Conservation (phyloP, 108 stramenopile species). For the Cylindrotheca fusiformis region DNA sequence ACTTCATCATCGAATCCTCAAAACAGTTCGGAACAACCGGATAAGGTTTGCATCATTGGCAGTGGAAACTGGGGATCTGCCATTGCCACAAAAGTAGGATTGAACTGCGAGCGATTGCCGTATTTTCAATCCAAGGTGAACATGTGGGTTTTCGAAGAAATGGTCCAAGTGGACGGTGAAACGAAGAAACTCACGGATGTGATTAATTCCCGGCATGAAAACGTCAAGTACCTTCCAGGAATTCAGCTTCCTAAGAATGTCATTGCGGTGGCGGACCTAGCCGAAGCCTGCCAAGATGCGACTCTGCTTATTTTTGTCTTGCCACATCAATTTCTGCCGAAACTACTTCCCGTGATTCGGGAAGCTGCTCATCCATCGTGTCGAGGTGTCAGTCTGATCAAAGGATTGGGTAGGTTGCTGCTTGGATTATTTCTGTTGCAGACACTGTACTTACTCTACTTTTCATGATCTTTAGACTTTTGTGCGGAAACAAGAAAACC, state of each 20-base stretch:
- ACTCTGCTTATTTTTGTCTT: slow-evolving; percentile 93
- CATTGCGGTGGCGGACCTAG: slow-evolving; percentile 80
- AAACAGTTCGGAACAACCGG: slow-evolving; percentile 36
- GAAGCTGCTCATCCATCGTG: slow-evolving; percentile 61
- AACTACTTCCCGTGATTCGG: slow-evolving; percentile 72
- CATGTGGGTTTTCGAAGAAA: slow-evolving; percentile 97
- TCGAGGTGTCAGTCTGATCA: slow-evolving; percentile 86
- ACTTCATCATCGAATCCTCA: slow-evolving; percentile 24
- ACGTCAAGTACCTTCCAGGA: slow-evolving; percentile 95
- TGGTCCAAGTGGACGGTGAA: slow-evolving; percentile 20
- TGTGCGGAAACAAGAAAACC: slow-evolving; percentile 56
- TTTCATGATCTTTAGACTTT: slow-evolving; percentile 46
- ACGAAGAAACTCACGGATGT: slow-evolving; percentile 77
- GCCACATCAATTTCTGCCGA: slow-evolving; percentile 92
- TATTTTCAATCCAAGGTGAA: slow-evolving; percentile 71
- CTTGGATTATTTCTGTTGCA: not conserved
- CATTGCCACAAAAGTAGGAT: slow-evolving; percentile 83
- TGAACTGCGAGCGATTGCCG: slow-evolving; percentile 66
- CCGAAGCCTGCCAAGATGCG: slow-evolving; percentile 77
- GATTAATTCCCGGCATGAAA: slow-evolving; percentile 92
- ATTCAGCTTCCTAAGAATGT: slow-evolving; percentile 88
- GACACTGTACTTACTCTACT: not conserved
- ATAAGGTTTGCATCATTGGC: slow-evolving; percentile 89
- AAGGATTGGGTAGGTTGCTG: slow-evolving; percentile 71
- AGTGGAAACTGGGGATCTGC: slow-evolving; percentile 94